phyloP scores from a whole-genome alignment of 1,139 yeast genomes.

The Geotrichum macrosporum region DNA sequence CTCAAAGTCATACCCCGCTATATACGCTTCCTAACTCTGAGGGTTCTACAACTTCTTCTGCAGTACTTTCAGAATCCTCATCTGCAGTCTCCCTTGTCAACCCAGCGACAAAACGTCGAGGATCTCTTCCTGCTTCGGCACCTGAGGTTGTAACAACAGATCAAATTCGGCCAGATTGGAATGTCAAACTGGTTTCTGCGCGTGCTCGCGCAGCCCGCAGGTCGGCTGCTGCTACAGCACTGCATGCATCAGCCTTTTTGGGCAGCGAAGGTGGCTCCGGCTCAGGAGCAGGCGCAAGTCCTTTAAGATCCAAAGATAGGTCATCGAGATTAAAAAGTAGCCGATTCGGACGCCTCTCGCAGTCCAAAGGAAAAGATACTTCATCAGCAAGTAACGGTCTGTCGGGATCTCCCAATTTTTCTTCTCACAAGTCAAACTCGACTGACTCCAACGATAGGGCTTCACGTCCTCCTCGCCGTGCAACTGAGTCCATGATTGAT shows the following conservation, averaged over 20 bases:
- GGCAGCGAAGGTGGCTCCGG: not conserved
- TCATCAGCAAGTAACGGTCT: too few relatives aligned
- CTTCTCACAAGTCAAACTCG: too few relatives aligned
- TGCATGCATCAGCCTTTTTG: constrained; percentile 70
- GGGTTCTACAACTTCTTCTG: not conserved
- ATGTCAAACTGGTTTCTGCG: constrained; percentile 62
- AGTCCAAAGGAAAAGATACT: too few relatives aligned
- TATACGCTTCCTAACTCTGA: too few relatives aligned
- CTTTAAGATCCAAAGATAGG: not conserved
- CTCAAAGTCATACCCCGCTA: too few relatives aligned
- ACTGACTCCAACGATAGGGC: too few relatives aligned
- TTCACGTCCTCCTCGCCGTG: too few relatives aligned
- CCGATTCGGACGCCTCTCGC: constrained; percentile 5
- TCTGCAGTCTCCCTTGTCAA: constrained; percentile 10
- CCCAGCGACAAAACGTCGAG: constrained; percentile 22
- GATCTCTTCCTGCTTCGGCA: constrained; percentile 29
- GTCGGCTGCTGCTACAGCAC: constrained; percentile 91
- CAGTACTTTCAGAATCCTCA: constrained; percentile 7
- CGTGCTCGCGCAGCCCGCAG: constrained; percentile 73
- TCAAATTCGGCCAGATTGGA: constrained; percentile 90
- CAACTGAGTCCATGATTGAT: constrained; percentile 12
- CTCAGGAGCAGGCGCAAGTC: not conserved
- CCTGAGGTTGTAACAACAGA: constrained; percentile 74
- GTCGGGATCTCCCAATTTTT: too few relatives aligned
- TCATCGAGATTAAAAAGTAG: not conserved